Evolutionary conservation across 306 rosid species (phyloP), one percentile per base, ranked within the genome.

Genomic region (Cicer yamashitae): DNA sequence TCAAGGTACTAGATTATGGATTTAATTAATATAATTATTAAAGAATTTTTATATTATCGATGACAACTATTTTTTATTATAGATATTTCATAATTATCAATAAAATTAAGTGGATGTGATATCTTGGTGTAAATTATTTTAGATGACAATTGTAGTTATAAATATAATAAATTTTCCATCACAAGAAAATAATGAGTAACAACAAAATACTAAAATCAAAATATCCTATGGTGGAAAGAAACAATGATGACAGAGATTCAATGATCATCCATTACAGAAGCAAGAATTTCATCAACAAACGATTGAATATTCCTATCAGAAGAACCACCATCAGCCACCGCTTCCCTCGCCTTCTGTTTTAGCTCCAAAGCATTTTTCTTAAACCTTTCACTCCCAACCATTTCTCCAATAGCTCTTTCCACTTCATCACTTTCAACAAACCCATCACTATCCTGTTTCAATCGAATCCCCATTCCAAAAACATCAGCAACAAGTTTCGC

Each of bases 401-500:
- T 38, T 50, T 73, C 77, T 8, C 65, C 53, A 80, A 87, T 63
- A 12, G 79, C 84, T 71, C 75, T 79, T 51, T 79, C 88, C 10
- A 87, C 75, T 59, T 87, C 79, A 41, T 41, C 77, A 7, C 75
- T 58, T 7, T 34, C 75, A 6, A 87, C 77, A 18, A 77, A 54
- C 0, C 88, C 90, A 6, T 79, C 79, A 25, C 14, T 5, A 7
- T 74, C 90, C 7, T 51, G 77, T 18, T 60, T 8, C 9, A 87
- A 78, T 13, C 88, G 80, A 17, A 76, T 8, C 34, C 88, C 90
- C 13, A 8, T 56, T 1, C 17, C 39, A 1, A 87, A 82, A 34
- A 84, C 85, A 40, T 87, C 85, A 1, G 83, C 57, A 37, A 87
- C 9, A 3, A 87, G 82, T 57, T 82, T 87, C 0, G 90, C 88